phyloP scores from a whole-genome alignment of 176 grass and related monocot genomes.

The Aegilops tauschii region DNA sequence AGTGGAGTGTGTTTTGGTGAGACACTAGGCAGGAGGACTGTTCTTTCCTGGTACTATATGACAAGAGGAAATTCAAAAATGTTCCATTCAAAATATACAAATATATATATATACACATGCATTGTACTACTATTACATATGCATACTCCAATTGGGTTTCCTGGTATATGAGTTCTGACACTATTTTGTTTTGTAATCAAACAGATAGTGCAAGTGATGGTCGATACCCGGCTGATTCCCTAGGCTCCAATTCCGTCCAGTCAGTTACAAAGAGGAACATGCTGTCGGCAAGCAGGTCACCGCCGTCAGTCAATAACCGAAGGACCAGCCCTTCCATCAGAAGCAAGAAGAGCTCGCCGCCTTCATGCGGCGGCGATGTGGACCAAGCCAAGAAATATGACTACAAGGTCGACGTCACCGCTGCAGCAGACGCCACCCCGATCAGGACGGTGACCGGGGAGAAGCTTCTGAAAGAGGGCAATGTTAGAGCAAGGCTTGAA shows the following conservation, averaged over 20 bases:
- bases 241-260: slow-evolving; percentile 39
- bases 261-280: slow-evolving; percentile 49
- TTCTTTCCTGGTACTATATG: slow-evolving; percentile 19
- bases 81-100: neutral
- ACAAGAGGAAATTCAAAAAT: neutral
- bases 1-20: neutral
- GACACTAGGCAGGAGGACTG: neutral
- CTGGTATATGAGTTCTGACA: slow-evolving; percentile 32
- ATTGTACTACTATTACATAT: too few relatives aligned
- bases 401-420: slow-evolving; percentile 38
- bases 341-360: slow-evolving; percentile 47
- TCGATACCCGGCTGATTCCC: slow-evolving; percentile 36
- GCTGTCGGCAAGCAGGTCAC: slow-evolving; percentile 40
- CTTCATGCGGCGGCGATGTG: neutral
- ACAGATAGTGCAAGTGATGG: slow-evolving; percentile 59
- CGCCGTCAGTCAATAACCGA: slow-evolving; percentile 29
- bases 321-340: slow-evolving; percentile 26
- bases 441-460: slow-evolving; percentile 58
- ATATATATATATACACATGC: neutral
- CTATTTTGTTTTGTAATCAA: slow-evolving; percentile 28
- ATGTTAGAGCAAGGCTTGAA: slow-evolving; percentile 66
- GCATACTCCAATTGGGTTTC: neutral
- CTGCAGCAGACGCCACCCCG: slow-evolving; percentile 42
- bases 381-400: slow-evolving; percentile 38
- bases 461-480: slow-evolving; percentile 51